These are phyloP conservation scores for Malus sieversii DNA, from an alignment of 306 rosid species.

Conservation along the genomic window DNA sequence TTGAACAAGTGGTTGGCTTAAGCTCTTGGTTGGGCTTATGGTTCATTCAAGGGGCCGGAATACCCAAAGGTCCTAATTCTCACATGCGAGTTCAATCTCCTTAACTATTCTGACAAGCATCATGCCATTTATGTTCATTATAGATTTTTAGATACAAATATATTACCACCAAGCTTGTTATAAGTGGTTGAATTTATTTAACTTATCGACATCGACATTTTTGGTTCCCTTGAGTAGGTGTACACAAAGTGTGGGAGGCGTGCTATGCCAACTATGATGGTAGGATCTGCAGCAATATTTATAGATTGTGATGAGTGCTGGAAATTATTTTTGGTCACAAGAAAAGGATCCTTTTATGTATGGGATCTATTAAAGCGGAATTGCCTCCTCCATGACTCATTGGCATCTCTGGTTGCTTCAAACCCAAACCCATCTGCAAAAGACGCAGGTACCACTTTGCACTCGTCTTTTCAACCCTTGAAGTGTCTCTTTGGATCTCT, in stretches of 20 bases:
- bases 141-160: background rate
- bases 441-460: constrained; percentile 53
- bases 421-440: constrained; percentile 47
- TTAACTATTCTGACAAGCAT: background rate
- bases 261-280: constrained; percentile 88
- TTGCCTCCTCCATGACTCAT: constrained; percentile 74
- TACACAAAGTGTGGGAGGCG: constrained; percentile 93
- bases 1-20: background rate
- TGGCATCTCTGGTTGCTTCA: constrained; percentile 63
- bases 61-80: background rate
- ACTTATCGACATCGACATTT: background rate
- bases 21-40: background rate
- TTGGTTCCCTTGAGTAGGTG: constrained; percentile 43
- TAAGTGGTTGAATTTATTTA: background rate
- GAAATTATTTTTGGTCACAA: constrained; percentile 84
- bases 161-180: background rate
- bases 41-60: background rate
- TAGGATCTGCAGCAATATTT: constrained; percentile 87
- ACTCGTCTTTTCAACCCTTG: constrained; percentile 3
- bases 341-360: constrained; percentile 68
- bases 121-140: background rate
- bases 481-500: background rate
- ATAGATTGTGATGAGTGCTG: constrained; percentile 87
- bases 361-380: constrained; percentile 77
- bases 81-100: background rate